Conservation (phyloP, 148 eudicot genomes). For the Persicaria tinctoria region DNA sequence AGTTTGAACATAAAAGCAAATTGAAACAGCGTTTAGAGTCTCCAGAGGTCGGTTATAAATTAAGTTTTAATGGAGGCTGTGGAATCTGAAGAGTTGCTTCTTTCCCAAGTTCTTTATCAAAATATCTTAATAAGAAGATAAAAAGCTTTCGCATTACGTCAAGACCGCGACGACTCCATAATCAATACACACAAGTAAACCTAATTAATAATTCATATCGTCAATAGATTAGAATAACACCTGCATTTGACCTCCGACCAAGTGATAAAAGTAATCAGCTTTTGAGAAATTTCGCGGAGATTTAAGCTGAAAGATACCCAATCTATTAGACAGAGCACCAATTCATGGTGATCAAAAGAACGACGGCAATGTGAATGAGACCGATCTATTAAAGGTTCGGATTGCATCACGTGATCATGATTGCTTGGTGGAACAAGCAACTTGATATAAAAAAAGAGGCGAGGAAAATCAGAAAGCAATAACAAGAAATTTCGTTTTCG, state of each 20-base stretch:
- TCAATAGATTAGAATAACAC: background rate
- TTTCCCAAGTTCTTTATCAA: background rate
- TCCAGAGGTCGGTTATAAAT: background rate
- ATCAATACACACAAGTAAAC: background rate
- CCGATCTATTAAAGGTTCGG: background rate
- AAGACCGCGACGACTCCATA: constrained; percentile 3
- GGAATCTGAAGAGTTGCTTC: background rate
- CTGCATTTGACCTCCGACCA: background rate
- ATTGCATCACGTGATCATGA: background rate
- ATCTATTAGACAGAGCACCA: background rate
- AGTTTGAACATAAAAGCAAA: background rate
- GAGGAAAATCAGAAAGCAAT: background rate
- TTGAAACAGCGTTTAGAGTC: background rate
- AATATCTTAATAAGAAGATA: background rate
- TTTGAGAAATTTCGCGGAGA: constrained; percentile 1
- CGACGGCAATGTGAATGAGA: background rate
- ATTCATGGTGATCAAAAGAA: background rate
- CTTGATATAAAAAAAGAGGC: background rate
- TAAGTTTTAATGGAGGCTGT: background rate
- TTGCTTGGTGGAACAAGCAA: background rate
- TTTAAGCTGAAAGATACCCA: background rate
- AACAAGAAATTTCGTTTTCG: background rate
- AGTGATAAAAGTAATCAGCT: background rate
- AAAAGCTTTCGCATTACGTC: background rate
- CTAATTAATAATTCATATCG: background rate